Conservation (phyloP, 1,284 basidiomycete species). For the Marasmius fiardii region DNA sequence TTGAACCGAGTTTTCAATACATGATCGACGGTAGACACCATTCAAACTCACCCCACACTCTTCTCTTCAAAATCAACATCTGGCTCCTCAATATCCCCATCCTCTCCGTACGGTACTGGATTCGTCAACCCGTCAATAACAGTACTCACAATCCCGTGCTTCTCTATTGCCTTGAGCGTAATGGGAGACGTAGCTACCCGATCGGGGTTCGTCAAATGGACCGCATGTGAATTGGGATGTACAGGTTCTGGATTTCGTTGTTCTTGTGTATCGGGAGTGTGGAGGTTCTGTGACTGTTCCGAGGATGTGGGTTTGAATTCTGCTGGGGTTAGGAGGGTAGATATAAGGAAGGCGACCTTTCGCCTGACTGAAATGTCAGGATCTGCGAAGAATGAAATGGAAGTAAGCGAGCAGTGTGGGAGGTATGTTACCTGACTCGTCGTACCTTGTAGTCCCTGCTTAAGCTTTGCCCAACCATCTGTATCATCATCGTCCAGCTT, state of each 20-base stretch:
- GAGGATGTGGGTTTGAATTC: constrained; percentile 18
- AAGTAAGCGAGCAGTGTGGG: constrained; percentile 12
- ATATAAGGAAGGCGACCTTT: constrained; percentile 85
- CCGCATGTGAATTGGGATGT: constrained; percentile 67
- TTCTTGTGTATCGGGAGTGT: constrained; percentile 12
- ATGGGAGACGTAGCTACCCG: constrained; percentile 47
- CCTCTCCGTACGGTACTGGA: constrained; percentile 61
- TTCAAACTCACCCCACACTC: constrained; percentile 51
- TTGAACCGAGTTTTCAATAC: neutral
- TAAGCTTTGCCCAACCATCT: constrained; percentile 70
- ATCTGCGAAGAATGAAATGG: constrained; percentile 42
- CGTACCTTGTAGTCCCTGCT: constrained; percentile 61
- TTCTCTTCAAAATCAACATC: constrained; percentile 87
- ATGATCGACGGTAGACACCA: neutral
- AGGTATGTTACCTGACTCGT: constrained; percentile 9
- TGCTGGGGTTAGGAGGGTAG: constrained; percentile 69
- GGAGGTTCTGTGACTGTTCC: constrained; percentile 18
- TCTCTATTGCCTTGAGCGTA: constrained; percentile 46
- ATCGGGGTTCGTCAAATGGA: constrained; percentile 48
- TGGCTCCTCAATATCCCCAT: constrained; percentile 59
- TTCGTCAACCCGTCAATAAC: constrained; percentile 42
- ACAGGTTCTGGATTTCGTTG: constrained; percentile 29
- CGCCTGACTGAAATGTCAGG: constrained; percentile 76
- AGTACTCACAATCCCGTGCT: constrained; percentile 39
- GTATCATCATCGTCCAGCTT: constrained; percentile 49